Evolutionary conservation across 768 basidiomycete species (phyloP).

Genomic region (Agrocybe praecox): DNA sequence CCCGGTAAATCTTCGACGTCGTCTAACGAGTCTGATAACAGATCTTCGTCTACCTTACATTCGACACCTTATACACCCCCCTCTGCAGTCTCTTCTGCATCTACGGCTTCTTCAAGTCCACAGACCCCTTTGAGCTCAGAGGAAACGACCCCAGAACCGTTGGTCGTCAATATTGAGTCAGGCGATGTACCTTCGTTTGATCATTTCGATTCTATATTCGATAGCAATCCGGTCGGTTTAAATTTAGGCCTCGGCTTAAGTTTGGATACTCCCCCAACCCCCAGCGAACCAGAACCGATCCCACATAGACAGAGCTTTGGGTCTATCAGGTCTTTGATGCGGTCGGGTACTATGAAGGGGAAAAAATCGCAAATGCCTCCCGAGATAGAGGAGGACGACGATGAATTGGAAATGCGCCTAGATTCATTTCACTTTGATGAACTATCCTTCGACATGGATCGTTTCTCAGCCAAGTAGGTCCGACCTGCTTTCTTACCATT

Average conservation of each 20-base stretch:
- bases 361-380: neutral
- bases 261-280: slow-evolving; percentile 1
- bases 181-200: slow-evolving; percentile 16
- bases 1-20: slow-evolving; percentile 7
- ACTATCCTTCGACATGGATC: slow-evolving; percentile 66
- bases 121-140: slow-evolving; percentile 37
- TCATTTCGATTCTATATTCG: slow-evolving; percentile 22
- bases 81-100: slow-evolving; percentile 21
- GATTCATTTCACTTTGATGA: slow-evolving; percentile 77
- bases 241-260: slow-evolving; percentile 24
- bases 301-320: neutral
- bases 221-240: slow-evolving; percentile 16
- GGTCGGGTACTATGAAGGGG: neutral
- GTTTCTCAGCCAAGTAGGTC: slow-evolving; percentile 32
- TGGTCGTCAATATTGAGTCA: slow-evolving; percentile 10
- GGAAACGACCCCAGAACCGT: slow-evolving; percentile 19
- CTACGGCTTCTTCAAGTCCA: slow-evolving; percentile 28
- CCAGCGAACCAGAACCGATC: neutral
- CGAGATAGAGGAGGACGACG: neutral
- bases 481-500: neutral
- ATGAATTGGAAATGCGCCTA: slow-evolving; percentile 59
- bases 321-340: neutral
- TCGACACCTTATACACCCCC: slow-evolving; percentile 25
- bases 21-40: slow-evolving; percentile 18
- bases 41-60: slow-evolving; percentile 21